A percentile compares a stretch with the other conserved stretches of the same genome.
These are phyloP conservation scores for Roridomyces roridus DNA, from an alignment of 768 basidiomycete species.

Conservation along the genomic window DNA sequence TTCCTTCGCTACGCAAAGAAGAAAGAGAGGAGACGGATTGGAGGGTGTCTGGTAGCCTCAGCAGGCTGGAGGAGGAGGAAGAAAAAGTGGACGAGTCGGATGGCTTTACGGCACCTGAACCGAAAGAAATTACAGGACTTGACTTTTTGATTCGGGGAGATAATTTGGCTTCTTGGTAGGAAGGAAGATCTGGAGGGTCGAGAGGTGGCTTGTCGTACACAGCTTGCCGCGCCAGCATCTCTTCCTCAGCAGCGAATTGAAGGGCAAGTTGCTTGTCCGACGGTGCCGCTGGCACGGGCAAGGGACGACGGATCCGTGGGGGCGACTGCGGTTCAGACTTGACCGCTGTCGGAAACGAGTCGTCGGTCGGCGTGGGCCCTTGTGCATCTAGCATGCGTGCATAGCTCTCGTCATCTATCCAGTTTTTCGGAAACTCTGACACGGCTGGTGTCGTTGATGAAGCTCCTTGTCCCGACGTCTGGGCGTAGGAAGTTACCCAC, in stretches of 20 bases:
- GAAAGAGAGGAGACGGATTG: background rate
- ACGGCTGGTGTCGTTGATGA: conserved; percentile 23
- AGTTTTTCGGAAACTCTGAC: conserved; percentile 4
- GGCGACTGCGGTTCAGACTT: conserved; percentile 15
- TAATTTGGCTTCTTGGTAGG: background rate
- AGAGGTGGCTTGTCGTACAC: conserved; percentile 10
- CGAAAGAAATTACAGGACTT: no score
- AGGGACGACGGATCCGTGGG: background rate
- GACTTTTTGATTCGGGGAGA: background rate
- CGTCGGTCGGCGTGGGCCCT: conserved; percentile 17
- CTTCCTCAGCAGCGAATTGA: conserved; percentile 27
- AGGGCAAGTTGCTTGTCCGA: conserved; percentile 37
- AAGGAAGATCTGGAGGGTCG: conserved; percentile 15
- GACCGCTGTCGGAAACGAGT: conserved; percentile 11
- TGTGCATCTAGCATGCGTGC: conserved; percentile 21
- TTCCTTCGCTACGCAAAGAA: conserved; percentile 11
- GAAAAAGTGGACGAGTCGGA: conserved; percentile 16
- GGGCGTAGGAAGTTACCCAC: conserved; percentile 19
- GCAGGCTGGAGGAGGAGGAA: conserved; percentile 9
- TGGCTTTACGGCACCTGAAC: no score
- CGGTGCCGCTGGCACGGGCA: conserved; percentile 21
- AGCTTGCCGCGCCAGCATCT: conserved; percentile 8
- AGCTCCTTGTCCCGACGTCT: conserved; percentile 24
- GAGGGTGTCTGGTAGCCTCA: conserved; percentile 4
- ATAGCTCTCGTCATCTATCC: conserved; percentile 23